phyloP scores from a whole-genome alignment of 208 protist genomes.

The Wallacemonas collosoma region DNA sequence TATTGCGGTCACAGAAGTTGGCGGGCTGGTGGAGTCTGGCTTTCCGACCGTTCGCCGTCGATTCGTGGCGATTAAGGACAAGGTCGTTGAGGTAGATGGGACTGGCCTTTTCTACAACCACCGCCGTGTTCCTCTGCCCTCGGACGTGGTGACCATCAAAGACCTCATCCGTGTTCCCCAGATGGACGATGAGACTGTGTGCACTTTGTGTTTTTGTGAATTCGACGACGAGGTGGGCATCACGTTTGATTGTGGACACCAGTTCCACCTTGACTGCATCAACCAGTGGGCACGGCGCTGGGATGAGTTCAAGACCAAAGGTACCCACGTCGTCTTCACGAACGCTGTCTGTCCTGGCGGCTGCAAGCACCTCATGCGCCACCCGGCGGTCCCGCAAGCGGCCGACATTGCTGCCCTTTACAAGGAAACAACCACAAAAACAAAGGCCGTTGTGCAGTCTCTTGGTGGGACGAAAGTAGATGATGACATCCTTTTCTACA shows the following conservation, averaged over 20 bases:
- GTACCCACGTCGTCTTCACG: slow-evolving; percentile 83
- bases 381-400: slow-evolving; percentile 51
- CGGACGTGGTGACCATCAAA: neutral
- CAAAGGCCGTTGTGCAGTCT: slow-evolving; percentile 23
- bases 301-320: slow-evolving; percentile 69
- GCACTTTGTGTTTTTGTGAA: slow-evolving; percentile 82
- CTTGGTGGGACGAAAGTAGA: slow-evolving; percentile 43
- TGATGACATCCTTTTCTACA: slow-evolving; percentile 82
- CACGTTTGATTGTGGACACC: slow-evolving; percentile 84
- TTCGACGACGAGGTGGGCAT: slow-evolving; percentile 72
- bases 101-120: slow-evolving; percentile 9
- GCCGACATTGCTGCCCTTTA: slow-evolving; percentile 43
- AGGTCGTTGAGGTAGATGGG: slow-evolving; percentile 20
- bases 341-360: slow-evolving; percentile 81
- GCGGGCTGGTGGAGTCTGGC: slow-evolving; percentile 20
- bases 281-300: slow-evolving; percentile 67
- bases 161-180: slow-evolving; percentile 13
- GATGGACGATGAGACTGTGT: slow-evolving; percentile 47
- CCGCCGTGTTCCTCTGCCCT: slow-evolving; percentile 9
- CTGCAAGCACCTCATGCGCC: slow-evolving; percentile 75
- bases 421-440: slow-evolving; percentile 31
- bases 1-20: slow-evolving; percentile 33
- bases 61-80: slow-evolving; percentile 21
- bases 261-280: slow-evolving; percentile 82
- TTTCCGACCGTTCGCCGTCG: slow-evolving; percentile 18